Evolutionary conservation across 2,329 filamentous ascomycete species (phyloP).

Genomic region (Ploettnerulaceae sp.): DNA sequence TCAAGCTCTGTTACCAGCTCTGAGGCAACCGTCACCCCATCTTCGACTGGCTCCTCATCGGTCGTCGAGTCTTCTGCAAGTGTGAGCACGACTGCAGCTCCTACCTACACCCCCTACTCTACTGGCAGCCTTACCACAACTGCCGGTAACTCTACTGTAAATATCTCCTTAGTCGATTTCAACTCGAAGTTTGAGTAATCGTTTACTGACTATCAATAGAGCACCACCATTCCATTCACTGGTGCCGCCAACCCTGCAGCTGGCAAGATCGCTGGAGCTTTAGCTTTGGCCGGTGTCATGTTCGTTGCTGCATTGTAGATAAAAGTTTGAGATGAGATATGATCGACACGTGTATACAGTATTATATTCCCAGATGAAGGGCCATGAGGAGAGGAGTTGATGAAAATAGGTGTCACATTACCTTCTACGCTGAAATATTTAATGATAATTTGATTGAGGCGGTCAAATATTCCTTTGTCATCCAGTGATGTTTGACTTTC

Average conservation of each 20-base stretch:
- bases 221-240: constrained; percentile 7
- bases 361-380: neutral
- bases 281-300: constrained; percentile 1
- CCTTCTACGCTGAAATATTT: neutral
- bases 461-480: too few relatives aligned
- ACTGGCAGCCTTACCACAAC: neutral
- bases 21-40: neutral
- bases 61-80: neutral
- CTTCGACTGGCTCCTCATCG: neutral
- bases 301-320: constrained; percentile 4
- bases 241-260: constrained; percentile 3
- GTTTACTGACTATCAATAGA: neutral
- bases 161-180: neutral
- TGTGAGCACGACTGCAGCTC: neutral
- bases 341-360: neutral
- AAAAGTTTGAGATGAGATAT: neutral
- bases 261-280: neutral
- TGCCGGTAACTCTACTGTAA: constrained; percentile 8
- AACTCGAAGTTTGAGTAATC: neutral
- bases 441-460: too few relatives aligned
- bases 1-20: neutral
- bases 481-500: too few relatives aligned
- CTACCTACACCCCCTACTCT: neutral
- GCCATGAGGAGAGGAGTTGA: neutral
- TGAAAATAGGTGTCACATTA: neutral